Evolutionary conservation across 371 early-diverging fungal genomes (phyloP).

Genomic region (Conidiobolus incongruus): DNA sequence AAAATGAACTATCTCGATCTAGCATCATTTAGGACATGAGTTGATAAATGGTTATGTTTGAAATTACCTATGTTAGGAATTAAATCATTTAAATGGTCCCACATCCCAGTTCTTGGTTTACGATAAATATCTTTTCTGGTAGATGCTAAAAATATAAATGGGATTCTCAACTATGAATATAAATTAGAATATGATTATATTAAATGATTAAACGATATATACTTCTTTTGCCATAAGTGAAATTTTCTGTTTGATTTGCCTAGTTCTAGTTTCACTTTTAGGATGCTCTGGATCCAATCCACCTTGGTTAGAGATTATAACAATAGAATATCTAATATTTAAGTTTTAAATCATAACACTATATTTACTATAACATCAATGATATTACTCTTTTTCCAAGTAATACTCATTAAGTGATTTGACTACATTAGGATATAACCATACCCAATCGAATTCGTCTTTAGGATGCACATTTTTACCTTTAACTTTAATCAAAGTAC

Average conservation of each 20-base stretch:
- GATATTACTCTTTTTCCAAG: constrained; percentile 23
- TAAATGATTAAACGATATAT: background rate
- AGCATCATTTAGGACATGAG: background rate
- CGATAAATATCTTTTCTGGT: constrained; percentile 39
- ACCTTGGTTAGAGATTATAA: constrained; percentile 50
- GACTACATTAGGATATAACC: constrained; percentile 29
- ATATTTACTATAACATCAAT: background rate
- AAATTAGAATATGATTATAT: constrained; percentile 9
- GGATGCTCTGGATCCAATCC: constrained; percentile 19
- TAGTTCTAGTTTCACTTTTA: constrained; percentile 9
- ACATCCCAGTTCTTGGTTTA: constrained; percentile 72
- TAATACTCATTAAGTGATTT: constrained; percentile 21
- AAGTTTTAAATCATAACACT: constrained; percentile 1
- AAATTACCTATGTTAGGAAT: too few species aligned
- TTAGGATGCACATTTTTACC: constrained; percentile 38
- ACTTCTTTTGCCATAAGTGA: constrained; percentile 15
- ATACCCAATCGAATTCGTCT: constrained; percentile 55
- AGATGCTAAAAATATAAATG: constrained; percentile 36
- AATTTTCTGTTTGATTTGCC: constrained; percentile 25
- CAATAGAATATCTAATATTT: constrained; percentile 27
- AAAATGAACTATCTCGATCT: constrained; percentile 32
- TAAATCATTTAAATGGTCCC: constrained; percentile 28
- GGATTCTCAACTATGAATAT: constrained; percentile 13
- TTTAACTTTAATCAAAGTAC: constrained; percentile 39
- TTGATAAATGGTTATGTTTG: background rate